Base-by-base conservation (phyloP, 306 rosid genomes). In the Delonix regia region DNA sequence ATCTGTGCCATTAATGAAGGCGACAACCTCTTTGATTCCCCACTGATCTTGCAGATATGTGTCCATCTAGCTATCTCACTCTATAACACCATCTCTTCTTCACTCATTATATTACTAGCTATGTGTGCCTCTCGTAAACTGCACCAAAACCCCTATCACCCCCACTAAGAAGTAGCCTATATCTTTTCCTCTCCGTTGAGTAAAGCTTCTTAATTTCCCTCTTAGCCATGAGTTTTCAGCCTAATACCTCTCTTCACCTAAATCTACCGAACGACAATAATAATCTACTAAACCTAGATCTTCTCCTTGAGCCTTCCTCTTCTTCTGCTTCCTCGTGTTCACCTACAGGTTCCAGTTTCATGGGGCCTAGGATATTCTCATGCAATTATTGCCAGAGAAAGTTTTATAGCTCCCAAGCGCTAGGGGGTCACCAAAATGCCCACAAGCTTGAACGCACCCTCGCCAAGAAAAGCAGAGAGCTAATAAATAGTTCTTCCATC, bases 371-470 rank as follows among this genome's bases (percentile, higher is more conserved):
- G 15, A 28, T 90, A 42, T 94, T 92, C 73, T 89, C 98, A 3
- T 94, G 98, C 89, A 92, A 94, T 82, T 94, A 92, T 48, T 94
- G 98, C 81, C 92, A 92, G 81, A 88, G 94, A 41, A 89, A 92
- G 71, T 94, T 94, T 39, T 90, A 89, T 63, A 94, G 97, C 47
- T 94, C 97, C 0, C 98, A 94, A 69, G 98, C 97, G 0, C 83
- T 94, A 4, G 98, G 98, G 0, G 98, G 98, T 0, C 98, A 94
- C 78, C 98, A 94, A 55, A 94, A 94, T 76, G 98, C 98, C 52
- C 98, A 94, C 81, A 94, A 92, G 72, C 89, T 94, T 1, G 98
- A 92, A 73, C 80, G 98, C 22, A 92, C 97, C 3, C 83, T 94
- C 28, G 98, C 98, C 8, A 94, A 94, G 89, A 94, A 90, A 80